Evolutionary conservation across 352 stramenopile species (phyloP).

Genomic region (Blastocystis sp.): DNA sequence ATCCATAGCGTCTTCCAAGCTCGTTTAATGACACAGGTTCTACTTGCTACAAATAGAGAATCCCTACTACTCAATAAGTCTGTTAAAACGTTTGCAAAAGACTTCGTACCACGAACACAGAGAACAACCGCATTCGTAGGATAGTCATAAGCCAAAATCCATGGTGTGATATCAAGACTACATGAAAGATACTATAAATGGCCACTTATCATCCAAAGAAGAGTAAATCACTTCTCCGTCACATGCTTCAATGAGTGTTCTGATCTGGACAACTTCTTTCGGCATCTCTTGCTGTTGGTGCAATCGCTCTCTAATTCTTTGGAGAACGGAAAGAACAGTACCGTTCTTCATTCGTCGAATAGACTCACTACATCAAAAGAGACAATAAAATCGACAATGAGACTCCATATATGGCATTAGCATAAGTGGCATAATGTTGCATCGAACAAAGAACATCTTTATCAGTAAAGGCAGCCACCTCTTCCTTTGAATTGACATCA

Average conservation of each 20-base stretch:
- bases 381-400: not conserved
- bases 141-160: not conserved
- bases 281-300: not conserved
- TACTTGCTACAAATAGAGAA: not conserved
- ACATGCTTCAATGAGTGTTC: not conserved
- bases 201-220: not conserved
- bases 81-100: not conserved
- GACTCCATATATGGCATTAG: not conserved
- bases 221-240: not conserved
- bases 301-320: not conserved
- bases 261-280: not conserved
- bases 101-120: not conserved
- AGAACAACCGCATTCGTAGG: not conserved
- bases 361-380: not conserved
- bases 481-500: not conserved
- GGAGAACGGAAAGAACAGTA: not conserved
- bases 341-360: not conserved
- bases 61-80: not conserved
- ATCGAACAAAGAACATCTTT: not conserved
- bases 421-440: not conserved
- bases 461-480: not conserved
- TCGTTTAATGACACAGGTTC: not conserved
- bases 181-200: not conserved
- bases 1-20: not conserved
- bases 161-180: not conserved